phyloP scores from a whole-genome alignment of 2,329 filamentous ascomycete genomes.

The Lithohypha guttulata region DNA sequence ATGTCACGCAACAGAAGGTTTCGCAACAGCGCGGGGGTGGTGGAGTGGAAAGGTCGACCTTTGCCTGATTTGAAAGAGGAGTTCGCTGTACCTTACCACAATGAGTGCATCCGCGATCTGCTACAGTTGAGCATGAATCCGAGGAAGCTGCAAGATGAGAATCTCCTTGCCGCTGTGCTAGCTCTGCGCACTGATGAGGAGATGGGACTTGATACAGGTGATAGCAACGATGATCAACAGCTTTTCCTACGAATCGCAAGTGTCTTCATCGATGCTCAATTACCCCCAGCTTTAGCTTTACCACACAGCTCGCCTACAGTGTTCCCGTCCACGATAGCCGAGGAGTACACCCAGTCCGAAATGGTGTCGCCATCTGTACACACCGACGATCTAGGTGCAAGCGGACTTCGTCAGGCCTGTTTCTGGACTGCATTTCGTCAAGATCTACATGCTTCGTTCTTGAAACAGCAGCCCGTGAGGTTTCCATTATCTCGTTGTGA shows the following conservation, averaged over 20 bases:
- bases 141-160: slow-evolving; percentile 29
- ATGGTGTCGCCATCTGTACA: neutral
- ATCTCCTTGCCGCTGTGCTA: slow-evolving; percentile 30
- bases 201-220: slow-evolving; percentile 25
- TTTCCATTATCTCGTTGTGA: slow-evolving; percentile 31
- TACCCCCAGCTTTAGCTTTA: slow-evolving; percentile 8
- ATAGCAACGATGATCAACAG: slow-evolving; percentile 22
- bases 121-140: slow-evolving; percentile 30
- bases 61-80: slow-evolving; percentile 26
- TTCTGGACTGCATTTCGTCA: slow-evolving; percentile 41
- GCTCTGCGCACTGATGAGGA: slow-evolving; percentile 33
- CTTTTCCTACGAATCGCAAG: slow-evolving; percentile 22
- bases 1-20: slow-evolving; percentile 25
- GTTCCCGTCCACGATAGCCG: neutral
- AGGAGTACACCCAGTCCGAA: neutral
- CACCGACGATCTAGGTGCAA: slow-evolving; percentile 13
- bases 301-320: slow-evolving; percentile 8
- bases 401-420: slow-evolving; percentile 33
- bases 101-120: slow-evolving; percentile 32
- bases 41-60: slow-evolving; percentile 18
- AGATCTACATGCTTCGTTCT: slow-evolving; percentile 39
- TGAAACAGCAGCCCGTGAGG: slow-evolving; percentile 30
- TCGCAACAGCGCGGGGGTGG: slow-evolving; percentile 7
- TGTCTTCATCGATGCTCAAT: slow-evolving; percentile 22
- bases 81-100: slow-evolving; percentile 33